A percentile compares a stretch with the other conserved stretches of the same genome.
Conservation (phyloP, 2,329 filamentous ascomycete genomes). For the Pyrenochaeta sp. region DNA sequence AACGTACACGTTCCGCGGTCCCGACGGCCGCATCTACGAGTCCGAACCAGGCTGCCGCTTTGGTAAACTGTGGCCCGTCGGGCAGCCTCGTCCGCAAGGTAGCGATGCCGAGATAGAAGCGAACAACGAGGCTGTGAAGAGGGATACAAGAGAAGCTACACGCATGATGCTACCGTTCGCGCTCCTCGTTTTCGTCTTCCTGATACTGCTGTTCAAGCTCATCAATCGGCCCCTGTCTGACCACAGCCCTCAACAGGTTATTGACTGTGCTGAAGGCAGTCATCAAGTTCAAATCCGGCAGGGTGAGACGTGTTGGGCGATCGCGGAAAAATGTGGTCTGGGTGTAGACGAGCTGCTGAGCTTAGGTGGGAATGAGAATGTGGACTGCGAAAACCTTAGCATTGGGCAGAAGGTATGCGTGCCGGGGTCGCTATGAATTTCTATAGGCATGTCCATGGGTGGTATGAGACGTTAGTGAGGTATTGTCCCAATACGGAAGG, state of each 20-base stretch:
- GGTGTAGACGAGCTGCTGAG: constrained; percentile 58
- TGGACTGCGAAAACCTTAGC: constrained; percentile 59
- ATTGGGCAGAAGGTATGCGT: constrained; percentile 59
- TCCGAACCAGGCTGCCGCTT: constrained; percentile 61
- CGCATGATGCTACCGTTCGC: constrained; percentile 67
- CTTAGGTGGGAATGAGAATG: constrained; percentile 51
- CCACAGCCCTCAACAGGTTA: constrained; percentile 21
- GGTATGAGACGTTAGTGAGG: background rate
- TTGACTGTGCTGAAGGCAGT: constrained; percentile 36
- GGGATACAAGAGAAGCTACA: constrained; percentile 54
- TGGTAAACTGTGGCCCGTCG: constrained; percentile 52
- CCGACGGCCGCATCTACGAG: constrained; percentile 60
- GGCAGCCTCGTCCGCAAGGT: constrained; percentile 16
- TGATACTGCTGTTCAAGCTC: constrained; percentile 55
- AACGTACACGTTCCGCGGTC: constrained; percentile 62
- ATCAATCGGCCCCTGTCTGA: constrained; percentile 26
- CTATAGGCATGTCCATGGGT: background rate
- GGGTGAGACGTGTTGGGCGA: constrained; percentile 64
- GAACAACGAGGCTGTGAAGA: constrained; percentile 29
- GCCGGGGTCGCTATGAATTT: constrained; percentile 29
- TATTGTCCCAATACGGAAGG: background rate
- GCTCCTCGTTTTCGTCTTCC: constrained; percentile 60
- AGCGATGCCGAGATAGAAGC: constrained; percentile 25
- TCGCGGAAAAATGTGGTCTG: constrained; percentile 56
- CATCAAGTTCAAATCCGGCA: constrained; percentile 53